Percentiles rank a stretch among this genome's conserved stretches.
Conservation (phyloP, 164 flowering plant genomes). For the Euptelea pleiosperma region DNA sequence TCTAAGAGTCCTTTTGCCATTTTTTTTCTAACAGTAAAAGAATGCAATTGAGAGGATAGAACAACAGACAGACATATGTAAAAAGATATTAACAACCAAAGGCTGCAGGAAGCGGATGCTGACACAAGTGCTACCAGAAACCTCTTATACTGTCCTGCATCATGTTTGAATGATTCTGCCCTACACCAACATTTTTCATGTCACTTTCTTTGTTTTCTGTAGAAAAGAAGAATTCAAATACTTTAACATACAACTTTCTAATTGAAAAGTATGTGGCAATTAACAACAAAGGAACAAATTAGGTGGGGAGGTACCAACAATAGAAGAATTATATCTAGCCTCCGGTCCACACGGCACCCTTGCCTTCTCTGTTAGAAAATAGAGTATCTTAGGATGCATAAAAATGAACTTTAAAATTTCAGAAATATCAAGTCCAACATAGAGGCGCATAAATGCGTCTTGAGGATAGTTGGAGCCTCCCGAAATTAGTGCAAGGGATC, state of each 20-base stretch:
- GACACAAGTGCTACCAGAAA: neutral
- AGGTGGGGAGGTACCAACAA: slow-evolving; percentile 25
- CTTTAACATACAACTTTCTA: neutral
- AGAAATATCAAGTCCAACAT: neutral
- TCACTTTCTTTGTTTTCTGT: slow-evolving; percentile 21
- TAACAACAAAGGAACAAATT: neutral
- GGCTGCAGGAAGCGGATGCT: neutral
- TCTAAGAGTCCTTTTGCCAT: neutral
- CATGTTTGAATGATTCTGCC: neutral
- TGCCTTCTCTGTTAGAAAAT: slow-evolving; percentile 1
- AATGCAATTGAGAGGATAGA: neutral
- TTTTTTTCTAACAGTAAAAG: neutral
- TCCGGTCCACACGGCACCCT: slow-evolving; percentile 12
- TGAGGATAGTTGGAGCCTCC: neutral
- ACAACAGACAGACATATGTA: neutral
- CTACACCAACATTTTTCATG: neutral
- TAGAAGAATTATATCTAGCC: slow-evolving; percentile 15
- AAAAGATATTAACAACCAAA: neutral
- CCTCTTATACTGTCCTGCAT: slow-evolving; percentile 11
- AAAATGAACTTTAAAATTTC: neutral
- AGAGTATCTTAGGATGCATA: neutral
- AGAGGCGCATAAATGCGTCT: neutral
- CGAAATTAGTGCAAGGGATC: too few species aligned
- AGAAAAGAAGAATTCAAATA: neutral
- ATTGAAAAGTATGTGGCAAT: neutral